A percentile compares a stretch with the other conserved stretches of the same genome.
Conservation (phyloP, 2,329 filamentous ascomycete species). For the Colletotrichum spinosum region DNA sequence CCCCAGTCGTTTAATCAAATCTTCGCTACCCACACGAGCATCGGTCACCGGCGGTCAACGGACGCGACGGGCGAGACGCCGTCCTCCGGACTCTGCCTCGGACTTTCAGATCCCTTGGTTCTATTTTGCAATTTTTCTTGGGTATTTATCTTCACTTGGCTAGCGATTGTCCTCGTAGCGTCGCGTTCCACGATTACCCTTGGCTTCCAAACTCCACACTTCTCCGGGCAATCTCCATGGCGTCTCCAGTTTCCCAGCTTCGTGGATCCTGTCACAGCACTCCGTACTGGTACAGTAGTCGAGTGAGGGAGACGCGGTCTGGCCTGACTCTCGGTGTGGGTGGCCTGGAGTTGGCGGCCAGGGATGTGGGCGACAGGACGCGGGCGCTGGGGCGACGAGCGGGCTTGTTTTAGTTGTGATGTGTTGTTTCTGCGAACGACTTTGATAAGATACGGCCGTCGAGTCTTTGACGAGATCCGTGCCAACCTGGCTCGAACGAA, state of each 20-base stretch:
- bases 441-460: constrained; percentile 4
- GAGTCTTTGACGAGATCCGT: background rate
- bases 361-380: constrained; percentile 4
- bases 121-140: no score
- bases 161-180: no score
- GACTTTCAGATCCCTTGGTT: no score
- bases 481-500: background rate
- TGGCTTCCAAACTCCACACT: constrained; percentile 17
- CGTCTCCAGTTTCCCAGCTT: constrained; percentile 1
- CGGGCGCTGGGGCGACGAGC: background rate
- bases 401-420: background rate
- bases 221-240: constrained; percentile 31
- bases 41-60: constrained; percentile 14
- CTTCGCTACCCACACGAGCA: background rate
- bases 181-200: no score
- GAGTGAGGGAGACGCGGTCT: background rate
- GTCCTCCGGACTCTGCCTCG: background rate
- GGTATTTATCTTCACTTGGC: no score
- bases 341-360: background rate
- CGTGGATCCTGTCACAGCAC: constrained; percentile 2
- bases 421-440: background rate
- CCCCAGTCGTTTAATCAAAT: background rate
- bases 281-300: no score
- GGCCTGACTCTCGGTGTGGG: background rate
- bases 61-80: constrained; percentile 5